These are phyloP conservation scores for Kalmusia sp. DNA, from an alignment of 2,329 filamentous ascomycete genomes.

Conservation along the genomic window DNA sequence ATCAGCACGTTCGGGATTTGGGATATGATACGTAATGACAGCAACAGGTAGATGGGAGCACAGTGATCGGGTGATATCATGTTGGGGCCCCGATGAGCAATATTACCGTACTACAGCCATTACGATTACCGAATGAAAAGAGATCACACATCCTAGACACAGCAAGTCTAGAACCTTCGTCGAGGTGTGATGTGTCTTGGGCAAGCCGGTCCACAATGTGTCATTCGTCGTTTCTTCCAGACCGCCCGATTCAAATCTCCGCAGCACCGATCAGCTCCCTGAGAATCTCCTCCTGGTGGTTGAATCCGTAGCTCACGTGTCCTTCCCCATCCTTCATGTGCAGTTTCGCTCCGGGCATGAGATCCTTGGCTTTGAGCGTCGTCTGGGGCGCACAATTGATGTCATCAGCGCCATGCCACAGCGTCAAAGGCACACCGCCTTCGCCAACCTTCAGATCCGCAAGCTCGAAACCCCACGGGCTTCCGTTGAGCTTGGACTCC, in stretches of 20 bases:
- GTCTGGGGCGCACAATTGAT: conserved; percentile 31
- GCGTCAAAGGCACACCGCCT: conserved; percentile 24
- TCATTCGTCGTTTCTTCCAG: neutral
- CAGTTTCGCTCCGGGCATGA: conserved; percentile 28
- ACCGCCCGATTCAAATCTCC: neutral
- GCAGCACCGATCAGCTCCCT: conserved; percentile 24
- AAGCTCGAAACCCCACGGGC: conserved; percentile 43
- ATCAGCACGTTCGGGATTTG: too few species aligned
- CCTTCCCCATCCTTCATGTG: conserved; percentile 32
- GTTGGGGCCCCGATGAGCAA: too few species aligned
- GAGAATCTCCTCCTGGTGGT: conserved; percentile 30
- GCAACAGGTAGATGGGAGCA: too few species aligned
- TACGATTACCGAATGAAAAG: too few species aligned
- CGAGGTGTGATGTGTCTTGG: too few species aligned
- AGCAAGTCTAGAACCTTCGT: too few species aligned
- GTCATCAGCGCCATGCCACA: conserved; percentile 46
- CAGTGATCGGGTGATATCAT: too few species aligned
- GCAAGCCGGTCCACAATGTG: neutral
- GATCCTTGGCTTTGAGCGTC: conserved; percentile 30
- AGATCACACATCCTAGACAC: too few species aligned
- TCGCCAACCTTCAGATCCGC: conserved; percentile 30
- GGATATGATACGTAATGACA: too few species aligned
- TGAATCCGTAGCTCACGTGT: conserved; percentile 32
- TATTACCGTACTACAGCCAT: too few species aligned
- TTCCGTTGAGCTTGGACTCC: conserved; percentile 36